A percentile compares a stretch with the other conserved stretches of the same genome.
Conservation (phyloP, 306 rosid genomes). For the Mucuna pruriens region DNA sequence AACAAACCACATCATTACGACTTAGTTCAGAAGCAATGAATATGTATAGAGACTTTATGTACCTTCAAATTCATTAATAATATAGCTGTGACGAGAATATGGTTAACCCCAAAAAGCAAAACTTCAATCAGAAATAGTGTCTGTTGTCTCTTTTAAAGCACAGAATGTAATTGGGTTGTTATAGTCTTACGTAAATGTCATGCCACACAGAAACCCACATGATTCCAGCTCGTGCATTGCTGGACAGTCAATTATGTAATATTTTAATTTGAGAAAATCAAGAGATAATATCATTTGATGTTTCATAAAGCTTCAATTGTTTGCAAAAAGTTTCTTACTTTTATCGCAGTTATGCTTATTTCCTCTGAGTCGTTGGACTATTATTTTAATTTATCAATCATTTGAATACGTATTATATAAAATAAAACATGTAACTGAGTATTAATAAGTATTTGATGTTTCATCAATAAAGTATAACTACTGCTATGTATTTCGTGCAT, state of each 20-base stretch:
- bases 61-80: not conserved
- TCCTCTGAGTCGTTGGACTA: not conserved
- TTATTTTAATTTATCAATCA: not conserved
- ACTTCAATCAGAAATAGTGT: not conserved
- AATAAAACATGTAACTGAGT: not conserved
- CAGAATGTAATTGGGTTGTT: not conserved
- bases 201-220: not conserved
- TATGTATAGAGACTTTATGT: not conserved
- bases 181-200: not conserved
- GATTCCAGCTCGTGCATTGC: not conserved
- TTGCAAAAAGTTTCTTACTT: not conserved
- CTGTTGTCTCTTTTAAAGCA: not conserved
- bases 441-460: too few species aligned
- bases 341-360: not conserved
- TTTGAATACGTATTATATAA: too few species aligned
- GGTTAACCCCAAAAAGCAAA: not conserved
- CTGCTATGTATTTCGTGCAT: not conserved
- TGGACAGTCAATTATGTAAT: not conserved
- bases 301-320: not conserved
- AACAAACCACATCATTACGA: constrained; percentile 36
- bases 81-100: not conserved
- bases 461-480: not conserved
- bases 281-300: too few species aligned
- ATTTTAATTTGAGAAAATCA: not conserved
- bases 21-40: constrained; percentile 36